Base-by-base conservation (phyloP, 2,329 filamentous ascomycete species). In the Aspergillus bombycis region DNA sequence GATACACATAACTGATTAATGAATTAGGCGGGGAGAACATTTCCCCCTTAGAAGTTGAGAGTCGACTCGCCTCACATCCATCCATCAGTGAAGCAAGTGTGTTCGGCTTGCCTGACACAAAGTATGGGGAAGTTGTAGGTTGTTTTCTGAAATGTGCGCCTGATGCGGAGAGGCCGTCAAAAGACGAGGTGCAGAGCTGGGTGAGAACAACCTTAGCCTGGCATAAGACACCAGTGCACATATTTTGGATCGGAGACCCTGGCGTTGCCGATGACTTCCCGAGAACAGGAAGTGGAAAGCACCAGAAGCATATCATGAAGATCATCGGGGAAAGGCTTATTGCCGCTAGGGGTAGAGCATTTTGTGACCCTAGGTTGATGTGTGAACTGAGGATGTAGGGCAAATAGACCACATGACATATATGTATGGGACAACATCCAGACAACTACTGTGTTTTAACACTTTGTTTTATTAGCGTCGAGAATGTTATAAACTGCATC, bases 161-260 rank as follows among this genome's bases (percentile, higher is more conserved):
- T 0, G 65, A 65, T 6, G 64, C 72, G 8, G 3, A 23, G 0
- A 70, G 75, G 56, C 84, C 83, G 1, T 73, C 73, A 0, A 81
- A 83, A 48, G 77, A 81, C 6, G 84, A 88, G 66, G 70, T 90
- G 14, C 78, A 82, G 30, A 82, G 84, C 45, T 90, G 87, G 87
- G 85, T 87, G 1, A 81, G 84, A 57, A 75, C 83, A 65, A 81
- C 80, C 60, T 80, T 90, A 7, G 87, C 87, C 1, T 79, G 82
- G 41, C 88, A 89, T 72, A 90, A 90, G 64, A 85, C 88, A 1
- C 90, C 91, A 0, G 79, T 84, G 2, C 85, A 92, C 73, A 74
- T 92, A 30, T 92, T 92, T 72, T 92, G 90, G 89, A 80, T 93
- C 11, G 90, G 90, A 0, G 78, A 84, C 64, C 81, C 81, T n/a